Evolutionary conservation across 306 rosid genomes (phyloP).

Genomic region (Quercus variabilis): DNA sequence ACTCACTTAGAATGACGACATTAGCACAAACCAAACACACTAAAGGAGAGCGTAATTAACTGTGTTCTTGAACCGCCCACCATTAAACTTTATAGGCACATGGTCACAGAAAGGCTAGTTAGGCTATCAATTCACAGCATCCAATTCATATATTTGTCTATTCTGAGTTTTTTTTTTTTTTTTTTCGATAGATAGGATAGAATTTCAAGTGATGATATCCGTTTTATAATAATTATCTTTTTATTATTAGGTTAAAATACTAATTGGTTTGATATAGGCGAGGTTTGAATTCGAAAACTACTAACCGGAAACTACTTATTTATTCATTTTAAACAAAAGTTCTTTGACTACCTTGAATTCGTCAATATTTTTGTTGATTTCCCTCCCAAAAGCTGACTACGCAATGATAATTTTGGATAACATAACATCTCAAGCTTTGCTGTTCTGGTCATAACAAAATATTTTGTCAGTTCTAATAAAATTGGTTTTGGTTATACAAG

Average conservation of each 20-base stretch:
- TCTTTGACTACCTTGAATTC: background rate
- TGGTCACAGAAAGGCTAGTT: constrained; percentile 4
- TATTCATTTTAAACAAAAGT: background rate
- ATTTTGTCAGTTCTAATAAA: too few species aligned
- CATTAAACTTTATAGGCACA: background rate
- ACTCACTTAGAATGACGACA: background rate
- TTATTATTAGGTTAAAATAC: too few species aligned
- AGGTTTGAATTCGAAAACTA: too few species aligned
- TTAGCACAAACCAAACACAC: background rate
- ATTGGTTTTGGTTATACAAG: too few species aligned
- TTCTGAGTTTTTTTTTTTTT: too few species aligned
- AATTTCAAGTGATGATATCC: too few species aligned
- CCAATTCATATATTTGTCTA: background rate
- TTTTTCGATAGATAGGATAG: too few species aligned
- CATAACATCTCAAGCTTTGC: background rate
- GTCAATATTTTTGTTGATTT: background rate
- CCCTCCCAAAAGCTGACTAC: background rate
- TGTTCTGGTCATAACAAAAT: background rate
- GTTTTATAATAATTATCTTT: too few species aligned
- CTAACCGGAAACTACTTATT: rapidly evolving
- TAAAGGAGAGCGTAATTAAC: background rate
- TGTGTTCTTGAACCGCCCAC: background rate
- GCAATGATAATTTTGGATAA: background rate
- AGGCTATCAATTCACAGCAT: background rate
- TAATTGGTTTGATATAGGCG: too few species aligned